Evolutionary conservation across 768 basidiomycete species (phyloP), one percentile per base, ranked within the genome.

Genomic region (Auricularia auricula-judae): DNA sequence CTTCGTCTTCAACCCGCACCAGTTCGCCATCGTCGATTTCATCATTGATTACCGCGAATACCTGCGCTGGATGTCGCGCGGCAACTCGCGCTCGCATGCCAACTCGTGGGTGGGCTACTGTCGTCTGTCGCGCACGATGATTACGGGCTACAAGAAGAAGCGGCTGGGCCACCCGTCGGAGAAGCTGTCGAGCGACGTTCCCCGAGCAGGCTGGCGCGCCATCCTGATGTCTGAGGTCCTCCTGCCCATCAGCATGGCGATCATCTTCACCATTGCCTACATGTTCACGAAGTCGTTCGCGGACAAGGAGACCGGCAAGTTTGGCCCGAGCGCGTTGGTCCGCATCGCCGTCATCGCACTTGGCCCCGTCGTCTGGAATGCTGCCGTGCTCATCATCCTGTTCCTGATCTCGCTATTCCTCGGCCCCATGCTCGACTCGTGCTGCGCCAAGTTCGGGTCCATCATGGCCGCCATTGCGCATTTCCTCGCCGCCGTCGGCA

Each of bases 21-120:
- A 98, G 76, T 99, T 99, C 78, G 91, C 91, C 21, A 89, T 94
- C 75, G 85, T 93, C 44, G 97, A 99, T 75, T 99, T 95, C 76
- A 84, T 98, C 74, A 91, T 98, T 72, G 97, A 99, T 76, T 93
- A 93, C 71, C 92, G 96, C 70, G 96, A 98, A 78, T 98, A 94
- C 79, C 78, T 99, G 68, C 85, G 97, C 67, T 99, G 97, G 97
- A 98, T 99, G 95, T 95, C 88, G 39, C 86, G 97, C 62, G 97
- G 97, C 63, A 99, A 99, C 78, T 98, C 97, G 44, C 84, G 94
- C 36, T 93, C 93, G 23, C 97, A 99, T 75, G 90, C 84, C 70
- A 99, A 98, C 75, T 97, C 96, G 3, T 99, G 97, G 97, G 96
- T 98, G 68, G 96, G 97, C 0, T 99, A 98, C 76, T 99, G 97